Evolutionary conservation across 2,329 filamentous ascomycete species (phyloP), one percentile per base, ranked within the genome.

Genomic region (Colletotrichum spaethianum): DNA sequence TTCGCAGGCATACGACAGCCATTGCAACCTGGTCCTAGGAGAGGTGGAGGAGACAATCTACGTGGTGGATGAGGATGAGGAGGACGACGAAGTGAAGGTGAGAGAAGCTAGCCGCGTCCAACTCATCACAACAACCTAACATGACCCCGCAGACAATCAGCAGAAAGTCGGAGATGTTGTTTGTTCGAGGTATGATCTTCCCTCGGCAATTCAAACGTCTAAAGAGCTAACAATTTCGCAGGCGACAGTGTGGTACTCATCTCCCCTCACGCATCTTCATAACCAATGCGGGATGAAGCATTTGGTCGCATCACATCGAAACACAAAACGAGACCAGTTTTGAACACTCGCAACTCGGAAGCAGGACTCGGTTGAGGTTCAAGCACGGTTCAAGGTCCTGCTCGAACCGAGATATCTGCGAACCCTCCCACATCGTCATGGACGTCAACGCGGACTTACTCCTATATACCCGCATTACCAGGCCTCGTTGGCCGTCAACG

Each of bases 1-100:
- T 18, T 18, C 8, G 23, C 71, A 99, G 96, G 96, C 96, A 67
- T 99, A 99, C 82, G 96, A 99, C 81, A 98, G 94, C 79, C 96
- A 99, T 83, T 99, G 97, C 89, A 99, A 99, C 80, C 85, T 99
- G 55, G 94, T 99, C 7, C 88, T 99, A 7, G 96, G 96, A 66
- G 96, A 99, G 76, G 96, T 98, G 5, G 95, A 98, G 80, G 96
- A 99, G 87, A 98, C 96, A 8, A 95, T 99, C 76, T 99, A 98
- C 81, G 88, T 96, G 42, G 92, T 97, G 5, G 95, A 98, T 72
- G 95, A 98, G 72, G 93, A 95, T 18, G 94, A 97, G 50, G 90
- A 93, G 20, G 93, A 94, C 28, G 92, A 96, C 70, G 90, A 90
- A 36, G 87, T 94, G 78, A 93, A 91, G 87, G 94, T 95, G 80